phyloP scores from a whole-genome alignment of 192 early-diverging fungal species.

The Diversispora epigaea region DNA sequence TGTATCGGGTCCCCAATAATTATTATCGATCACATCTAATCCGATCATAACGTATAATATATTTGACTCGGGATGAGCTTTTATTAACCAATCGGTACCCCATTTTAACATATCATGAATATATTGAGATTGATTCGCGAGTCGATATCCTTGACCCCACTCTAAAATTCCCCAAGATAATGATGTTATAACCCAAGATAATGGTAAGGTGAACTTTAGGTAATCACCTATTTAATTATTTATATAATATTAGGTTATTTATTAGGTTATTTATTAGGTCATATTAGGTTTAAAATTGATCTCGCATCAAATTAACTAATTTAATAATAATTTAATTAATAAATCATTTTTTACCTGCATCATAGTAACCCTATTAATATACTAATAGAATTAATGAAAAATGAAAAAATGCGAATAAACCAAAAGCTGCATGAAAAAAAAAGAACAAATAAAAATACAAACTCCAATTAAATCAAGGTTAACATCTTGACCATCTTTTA shows the following conservation, averaged over 20 bases:
- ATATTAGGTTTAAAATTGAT: too few relatives aligned
- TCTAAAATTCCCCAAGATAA: conserved; percentile 56
- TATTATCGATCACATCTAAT: conserved; percentile 46
- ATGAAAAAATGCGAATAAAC: not conserved
- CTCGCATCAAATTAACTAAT: too few relatives aligned
- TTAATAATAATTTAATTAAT: not conserved
- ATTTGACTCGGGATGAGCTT: conserved; percentile 55
- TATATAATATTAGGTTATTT: too few relatives aligned
- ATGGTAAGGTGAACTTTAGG: conserved; percentile 58
- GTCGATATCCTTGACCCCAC: conserved; percentile 54
- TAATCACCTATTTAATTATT: conserved; percentile 47
- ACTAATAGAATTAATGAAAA: not conserved
- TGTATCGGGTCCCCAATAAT: conserved; percentile 59
- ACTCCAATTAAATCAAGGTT: conserved; percentile 41
- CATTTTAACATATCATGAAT: conserved; percentile 53
- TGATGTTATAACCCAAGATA: conserved; percentile 48
- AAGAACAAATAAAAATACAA: not conserved
- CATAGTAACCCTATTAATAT: conserved; percentile 40
- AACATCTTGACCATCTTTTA: conserved; percentile 42
- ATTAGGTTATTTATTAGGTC: not conserved
- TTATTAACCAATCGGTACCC: conserved; percentile 63
- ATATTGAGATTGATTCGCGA: conserved; percentile 48
- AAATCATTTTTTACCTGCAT: conserved; percentile 32
- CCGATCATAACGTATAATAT: conserved; percentile 55
- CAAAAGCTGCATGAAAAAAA: not conserved